Evolutionary conservation across 176 grass and related monocot species (phyloP).

Genomic region (Musa itinerans): DNA sequence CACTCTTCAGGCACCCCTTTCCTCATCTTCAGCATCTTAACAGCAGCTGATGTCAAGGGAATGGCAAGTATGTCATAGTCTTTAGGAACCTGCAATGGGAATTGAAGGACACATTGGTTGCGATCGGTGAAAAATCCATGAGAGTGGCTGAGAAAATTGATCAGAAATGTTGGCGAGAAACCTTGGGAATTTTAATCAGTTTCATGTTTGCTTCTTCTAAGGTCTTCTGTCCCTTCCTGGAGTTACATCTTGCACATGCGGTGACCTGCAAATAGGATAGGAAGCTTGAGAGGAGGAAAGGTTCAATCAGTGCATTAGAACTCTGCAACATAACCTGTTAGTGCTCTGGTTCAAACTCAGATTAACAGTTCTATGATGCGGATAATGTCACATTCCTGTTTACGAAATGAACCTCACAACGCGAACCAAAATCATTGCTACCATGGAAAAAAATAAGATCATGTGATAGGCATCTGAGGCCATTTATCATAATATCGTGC

Average conservation of each 20-base stretch:
- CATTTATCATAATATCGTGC: too few relatives aligned
- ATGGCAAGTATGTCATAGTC: slow-evolving; percentile 13
- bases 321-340: background rate
- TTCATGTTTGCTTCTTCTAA: slow-evolving; percentile 71
- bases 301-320: background rate
- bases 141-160: background rate
- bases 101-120: slow-evolving; percentile 5
- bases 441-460: too few relatives aligned
- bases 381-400: too few relatives aligned
- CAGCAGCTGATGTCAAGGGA: slow-evolving; percentile 51
- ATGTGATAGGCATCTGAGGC: too few relatives aligned
- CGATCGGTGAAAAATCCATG: background rate
- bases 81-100: slow-evolving; percentile 27
- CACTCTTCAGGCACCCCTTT: slow-evolving; percentile 80
- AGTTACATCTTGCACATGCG: slow-evolving; percentile 85
- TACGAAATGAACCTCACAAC: too few relatives aligned
- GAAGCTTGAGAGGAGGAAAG: background rate
- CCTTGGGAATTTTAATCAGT: slow-evolving; percentile 64
- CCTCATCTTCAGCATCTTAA: slow-evolving; percentile 60
- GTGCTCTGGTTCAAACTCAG: too few relatives aligned
- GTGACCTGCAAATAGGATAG: slow-evolving; percentile 50
- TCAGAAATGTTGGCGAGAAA: background rate
- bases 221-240: slow-evolving; percentile 79
- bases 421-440: too few relatives aligned
- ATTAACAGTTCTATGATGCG: too few relatives aligned